phyloP scores from a whole-genome alignment of 208 protist genomes.

The Strigomonas culicis region DNA sequence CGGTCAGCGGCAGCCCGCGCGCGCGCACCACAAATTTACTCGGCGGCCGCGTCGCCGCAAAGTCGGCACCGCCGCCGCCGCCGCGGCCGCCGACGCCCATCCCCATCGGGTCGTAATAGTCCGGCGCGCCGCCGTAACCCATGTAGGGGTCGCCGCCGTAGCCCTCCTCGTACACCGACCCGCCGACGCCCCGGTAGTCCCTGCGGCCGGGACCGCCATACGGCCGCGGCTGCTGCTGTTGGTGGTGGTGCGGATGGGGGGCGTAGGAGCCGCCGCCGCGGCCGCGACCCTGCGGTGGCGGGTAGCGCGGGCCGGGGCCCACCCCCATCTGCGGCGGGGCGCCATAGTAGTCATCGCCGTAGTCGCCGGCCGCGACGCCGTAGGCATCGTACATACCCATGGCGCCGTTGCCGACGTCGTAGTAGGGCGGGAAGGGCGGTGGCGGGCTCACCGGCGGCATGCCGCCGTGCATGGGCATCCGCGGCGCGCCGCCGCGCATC shows the following conservation, averaged over 20 bases:
- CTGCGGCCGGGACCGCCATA: not conserved
- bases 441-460: too few species aligned
- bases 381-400: constrained; percentile 8
- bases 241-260: too few species aligned
- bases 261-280: too few species aligned
- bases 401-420: too few species aligned
- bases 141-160: not conserved
- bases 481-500: not conserved
- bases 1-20: not conserved
- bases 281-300: not conserved
- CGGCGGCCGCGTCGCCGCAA: not conserved
- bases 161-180: not conserved
- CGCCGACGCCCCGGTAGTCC: not conserved
- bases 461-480: too few species aligned
- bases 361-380: not conserved
- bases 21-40: not conserved
- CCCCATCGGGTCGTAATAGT: not conserved
- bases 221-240: not conserved
- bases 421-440: too few species aligned
- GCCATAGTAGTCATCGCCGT: not conserved
- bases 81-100: not conserved
- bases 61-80: too few species aligned
- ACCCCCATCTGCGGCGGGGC: not conserved
- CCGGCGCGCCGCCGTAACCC: not conserved
- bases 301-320: not conserved